These are phyloP conservation scores for Trypanosoma theileri DNA, from an alignment of 208 protist genomes.

Conservation along the genomic window DNA sequence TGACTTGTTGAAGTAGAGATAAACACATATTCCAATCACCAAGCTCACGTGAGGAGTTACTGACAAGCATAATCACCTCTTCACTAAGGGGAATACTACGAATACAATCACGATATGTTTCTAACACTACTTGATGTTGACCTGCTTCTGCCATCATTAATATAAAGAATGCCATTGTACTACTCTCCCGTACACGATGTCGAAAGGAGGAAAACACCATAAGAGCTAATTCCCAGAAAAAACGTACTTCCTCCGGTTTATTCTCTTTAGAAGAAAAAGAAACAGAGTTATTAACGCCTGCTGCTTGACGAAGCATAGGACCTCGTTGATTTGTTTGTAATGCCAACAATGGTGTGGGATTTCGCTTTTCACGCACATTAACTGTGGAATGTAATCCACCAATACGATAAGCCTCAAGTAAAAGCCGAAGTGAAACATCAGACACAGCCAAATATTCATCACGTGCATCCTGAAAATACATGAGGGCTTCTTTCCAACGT, in stretches of 20 bases:
- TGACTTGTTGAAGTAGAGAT: slow-evolving; percentile 22
- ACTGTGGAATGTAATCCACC: slow-evolving; percentile 17
- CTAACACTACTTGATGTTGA: slow-evolving; percentile 15
- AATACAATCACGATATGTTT: slow-evolving; percentile 30
- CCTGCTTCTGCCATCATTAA: slow-evolving; percentile 34
- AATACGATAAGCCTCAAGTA: slow-evolving; percentile 42
- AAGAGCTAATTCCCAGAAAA: slow-evolving; percentile 30
- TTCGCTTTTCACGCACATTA: background rate
- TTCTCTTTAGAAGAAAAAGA: background rate
- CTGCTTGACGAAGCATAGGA: slow-evolving; percentile 31
- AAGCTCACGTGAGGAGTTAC: slow-evolving; percentile 40
- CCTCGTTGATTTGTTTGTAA: slow-evolving; percentile 48
- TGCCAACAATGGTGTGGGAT: slow-evolving; percentile 6
- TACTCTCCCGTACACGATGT: slow-evolving; percentile 38
- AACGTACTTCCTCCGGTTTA: background rate
- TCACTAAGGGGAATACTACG: slow-evolving; percentile 16
- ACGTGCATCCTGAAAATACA: slow-evolving; percentile 51
- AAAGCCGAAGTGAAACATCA: slow-evolving; percentile 41
- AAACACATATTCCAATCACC: slow-evolving; percentile 52
- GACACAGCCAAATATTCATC: slow-evolving; percentile 32
- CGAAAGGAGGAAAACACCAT: slow-evolving; percentile 40
- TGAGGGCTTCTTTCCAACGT: slow-evolving; percentile 47
- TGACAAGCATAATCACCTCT: slow-evolving; percentile 25
- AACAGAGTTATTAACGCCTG: slow-evolving; percentile 23
- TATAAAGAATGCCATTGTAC: slow-evolving; percentile 50